Conservation (phyloP, 495 filamentous ascomycete species). For the Evernia prunastri region DNA sequence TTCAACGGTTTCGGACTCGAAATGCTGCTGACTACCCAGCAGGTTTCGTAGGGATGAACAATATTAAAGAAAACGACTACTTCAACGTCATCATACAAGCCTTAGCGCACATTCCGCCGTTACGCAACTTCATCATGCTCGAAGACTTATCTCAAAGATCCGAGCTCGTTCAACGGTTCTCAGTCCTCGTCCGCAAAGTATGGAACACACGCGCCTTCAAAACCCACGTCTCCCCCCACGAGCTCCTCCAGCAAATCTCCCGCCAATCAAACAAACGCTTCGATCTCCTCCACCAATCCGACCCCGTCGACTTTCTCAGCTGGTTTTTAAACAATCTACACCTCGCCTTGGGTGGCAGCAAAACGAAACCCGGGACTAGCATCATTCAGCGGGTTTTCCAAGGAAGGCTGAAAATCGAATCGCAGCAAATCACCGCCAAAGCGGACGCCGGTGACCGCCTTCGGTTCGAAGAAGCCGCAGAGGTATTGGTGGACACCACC, state of each 20-base stretch:
- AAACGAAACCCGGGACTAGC: constrained; percentile 66
- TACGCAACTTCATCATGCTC: constrained; percentile 90
- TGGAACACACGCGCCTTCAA: constrained; percentile 98
- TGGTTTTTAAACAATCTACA: constrained; percentile 98
- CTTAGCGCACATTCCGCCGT: constrained; percentile 78
- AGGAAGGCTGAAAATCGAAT: constrained; percentile 84
- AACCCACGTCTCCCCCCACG: constrained; percentile 93
- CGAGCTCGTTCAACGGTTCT: constrained; percentile 68
- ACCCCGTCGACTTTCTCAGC: constrained; percentile 91
- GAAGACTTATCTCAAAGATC: constrained; percentile 60
- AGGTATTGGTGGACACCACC: constrained; percentile 65
- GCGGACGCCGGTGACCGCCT: constrained; percentile 82
- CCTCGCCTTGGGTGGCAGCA: constrained; percentile 81
- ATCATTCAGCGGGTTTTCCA: constrained; percentile 91
- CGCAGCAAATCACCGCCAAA: constrained; percentile 87
- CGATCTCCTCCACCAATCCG: constrained; percentile 82
- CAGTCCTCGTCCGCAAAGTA: constrained; percentile 88
- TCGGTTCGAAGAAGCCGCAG: constrained; percentile 85
- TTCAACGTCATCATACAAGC: constrained; percentile 95
- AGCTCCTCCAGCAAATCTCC: constrained; percentile 91
- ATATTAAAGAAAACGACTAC: constrained; percentile 99
- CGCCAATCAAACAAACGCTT: constrained; percentile 86
- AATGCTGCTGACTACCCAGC: constrained; percentile 9
- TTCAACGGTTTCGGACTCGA: not conserved
- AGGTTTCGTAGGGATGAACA: constrained; percentile 98